Base-by-base conservation (phyloP, 208 protist species). In the Acanthamoeba royreba region DNA sequence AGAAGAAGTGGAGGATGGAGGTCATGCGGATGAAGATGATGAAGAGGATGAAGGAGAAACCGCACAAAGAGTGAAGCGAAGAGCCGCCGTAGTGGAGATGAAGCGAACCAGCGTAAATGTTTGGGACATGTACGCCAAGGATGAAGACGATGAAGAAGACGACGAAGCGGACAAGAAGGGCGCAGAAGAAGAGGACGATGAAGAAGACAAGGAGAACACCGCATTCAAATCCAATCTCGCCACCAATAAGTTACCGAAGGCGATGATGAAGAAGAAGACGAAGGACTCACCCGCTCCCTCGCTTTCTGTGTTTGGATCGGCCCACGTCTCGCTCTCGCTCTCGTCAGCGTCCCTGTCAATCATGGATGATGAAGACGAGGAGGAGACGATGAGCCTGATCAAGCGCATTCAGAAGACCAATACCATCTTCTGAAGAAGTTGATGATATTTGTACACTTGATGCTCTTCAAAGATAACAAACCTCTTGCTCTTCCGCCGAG, bases 371-470 rank as follows among this genome's bases (percentile, higher is more conserved):
- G 38, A 81, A 42, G 72, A 81, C 40, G 72, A 81, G 72, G 38
- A 5, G 0, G 72, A 81, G 42, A 81, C 72, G 25, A 43, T 81
- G 72, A 81, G 19, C 19, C 72, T 81, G 40, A 81, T 81, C 72
- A 81, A 81, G 72, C 72, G 72, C 72, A 81, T 81, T 22, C 72
- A 81, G 42, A 81, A 81, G 72, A 81, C 72, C 33, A 81, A 81
- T 42, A 81, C 72, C 13, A 15, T 45, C 22, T 81, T 31, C 40
- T 81, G 58, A 69, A n/a, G n/a, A n/a, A n/a, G n/a, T n/a, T n/a
- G n/a, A n/a, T n/a, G n/a, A n/a, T n/a, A n/a, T n/a, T n/a, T n/a
- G n/a, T n/a, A n/a, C n/a, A n/a, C n/a, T n/a, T n/a, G n/a, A n/a
- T n/a, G n/a, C n/a, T n/a, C n/a, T n/a, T n/a, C n/a, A n/a, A n/a